A percentile compares a stretch with the other conserved stretches of the same genome.
Evolutionary conservation across 176 grass and related monocot species (phyloP).

Genomic region (Tuctoria greenei): DNA sequence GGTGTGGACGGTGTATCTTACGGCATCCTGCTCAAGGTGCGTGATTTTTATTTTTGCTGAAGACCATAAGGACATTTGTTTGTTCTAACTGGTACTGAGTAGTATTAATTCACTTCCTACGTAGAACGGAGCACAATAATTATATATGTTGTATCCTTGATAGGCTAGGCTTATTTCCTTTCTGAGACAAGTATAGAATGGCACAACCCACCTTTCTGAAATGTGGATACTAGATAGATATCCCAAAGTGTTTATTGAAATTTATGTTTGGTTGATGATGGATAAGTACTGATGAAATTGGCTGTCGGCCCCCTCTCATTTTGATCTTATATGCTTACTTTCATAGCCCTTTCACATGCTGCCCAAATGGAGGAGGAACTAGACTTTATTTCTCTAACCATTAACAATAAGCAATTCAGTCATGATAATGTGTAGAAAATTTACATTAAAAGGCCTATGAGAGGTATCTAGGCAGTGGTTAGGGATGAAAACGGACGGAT

Average conservation of each 20-base stretch:
- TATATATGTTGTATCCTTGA: background rate
- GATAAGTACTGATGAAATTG: background rate
- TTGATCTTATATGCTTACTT: background rate
- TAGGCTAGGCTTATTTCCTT: background rate
- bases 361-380: background rate
- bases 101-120: background rate
- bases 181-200: background rate
- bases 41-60: background rate
- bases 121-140: background rate
- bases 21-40: constrained; percentile 89
- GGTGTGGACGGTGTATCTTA: constrained; percentile 72
- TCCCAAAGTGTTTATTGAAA: background rate
- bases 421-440: background rate
- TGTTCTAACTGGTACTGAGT: background rate
- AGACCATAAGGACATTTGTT: background rate
- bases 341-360: background rate
- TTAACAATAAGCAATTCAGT: background rate
- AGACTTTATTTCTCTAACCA: background rate
- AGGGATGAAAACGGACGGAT: no score
- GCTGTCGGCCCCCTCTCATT: background rate
- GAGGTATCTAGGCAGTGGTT: background rate
- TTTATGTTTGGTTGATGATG: background rate
- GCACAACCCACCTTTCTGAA: background rate
- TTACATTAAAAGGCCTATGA: background rate
- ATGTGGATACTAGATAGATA: background rate